A percentile compares a stretch with the other conserved stretches of the same genome.
These are phyloP conservation scores for Corylus avellana DNA, from an alignment of 306 rosid species.

Conservation along the genomic window DNA sequence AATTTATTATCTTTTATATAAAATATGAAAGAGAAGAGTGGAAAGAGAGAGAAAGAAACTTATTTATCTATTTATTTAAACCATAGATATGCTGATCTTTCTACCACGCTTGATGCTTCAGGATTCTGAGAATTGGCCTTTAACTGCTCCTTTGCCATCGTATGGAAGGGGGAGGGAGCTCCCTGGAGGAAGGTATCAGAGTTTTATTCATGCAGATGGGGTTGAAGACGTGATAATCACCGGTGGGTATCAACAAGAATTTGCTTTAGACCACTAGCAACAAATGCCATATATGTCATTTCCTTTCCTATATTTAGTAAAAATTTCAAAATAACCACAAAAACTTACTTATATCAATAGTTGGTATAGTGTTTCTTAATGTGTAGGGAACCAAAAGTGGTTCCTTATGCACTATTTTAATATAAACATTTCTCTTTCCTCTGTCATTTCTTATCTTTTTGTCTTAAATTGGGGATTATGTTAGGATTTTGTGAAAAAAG, in stretches of 20 bases:
- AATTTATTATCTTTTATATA: neutral
- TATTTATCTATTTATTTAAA: neutral
- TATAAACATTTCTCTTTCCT: too few relatives aligned
- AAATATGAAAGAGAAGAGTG: too few relatives aligned
- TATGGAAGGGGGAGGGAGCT: constrained; percentile 95
- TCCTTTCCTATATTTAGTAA: too few relatives aligned
- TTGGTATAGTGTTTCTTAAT: too few relatives aligned
- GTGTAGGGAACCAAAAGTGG: too few relatives aligned
- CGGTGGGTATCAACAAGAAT: constrained; percentile 46
- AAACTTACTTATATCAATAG: too few relatives aligned
- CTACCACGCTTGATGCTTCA: constrained; percentile 39
- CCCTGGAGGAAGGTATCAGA: constrained; percentile 80
- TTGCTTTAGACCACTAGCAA: neutral
- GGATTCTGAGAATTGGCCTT: constrained; percentile 76
- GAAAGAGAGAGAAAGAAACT: neutral
- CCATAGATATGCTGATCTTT: neutral
- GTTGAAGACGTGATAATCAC: constrained; percentile 73
- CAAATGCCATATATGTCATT: too few relatives aligned
- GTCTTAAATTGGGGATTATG: too few relatives aligned
- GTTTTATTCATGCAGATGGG: constrained; percentile 82
- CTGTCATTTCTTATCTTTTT: too few relatives aligned
- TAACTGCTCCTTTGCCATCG: constrained; percentile 86
- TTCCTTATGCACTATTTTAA: too few relatives aligned
- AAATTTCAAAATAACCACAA: too few relatives aligned
- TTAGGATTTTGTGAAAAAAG: too few relatives aligned